phyloP scores from a whole-genome alignment of 1,139 yeast genomes.

The Scheffersomyces insectosa region DNA sequence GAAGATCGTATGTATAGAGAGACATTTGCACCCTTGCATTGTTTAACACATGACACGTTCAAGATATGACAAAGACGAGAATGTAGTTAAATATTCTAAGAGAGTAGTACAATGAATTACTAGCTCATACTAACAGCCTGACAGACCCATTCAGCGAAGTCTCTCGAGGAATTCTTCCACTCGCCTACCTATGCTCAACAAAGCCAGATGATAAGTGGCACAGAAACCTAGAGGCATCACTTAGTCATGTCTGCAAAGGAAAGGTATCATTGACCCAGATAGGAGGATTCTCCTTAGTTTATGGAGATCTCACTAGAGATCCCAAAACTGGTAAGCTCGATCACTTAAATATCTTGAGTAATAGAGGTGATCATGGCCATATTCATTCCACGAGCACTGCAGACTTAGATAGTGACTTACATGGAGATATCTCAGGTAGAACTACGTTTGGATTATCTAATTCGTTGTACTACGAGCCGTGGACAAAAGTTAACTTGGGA shows the following conservation, averaged over 20 bases:
- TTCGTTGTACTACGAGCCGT: slow-evolving; percentile 60
- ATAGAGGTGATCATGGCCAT: slow-evolving; percentile 45
- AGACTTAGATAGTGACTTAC: slow-evolving; percentile 10
- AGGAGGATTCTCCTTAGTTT: slow-evolving; percentile 84
- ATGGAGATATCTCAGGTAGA: slow-evolving; percentile 15
- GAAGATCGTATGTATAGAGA: slow-evolving; percentile 30
- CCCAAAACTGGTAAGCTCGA: slow-evolving; percentile 24
- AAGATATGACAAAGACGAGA: background rate
- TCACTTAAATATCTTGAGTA: slow-evolving; percentile 52
- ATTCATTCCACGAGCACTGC: slow-evolving; percentile 21
- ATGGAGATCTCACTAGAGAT: slow-evolving; percentile 53
- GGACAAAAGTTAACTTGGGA: slow-evolving; percentile 72
- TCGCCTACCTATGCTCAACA: slow-evolving; percentile 49
- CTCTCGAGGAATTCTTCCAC: slow-evolving; percentile 76
- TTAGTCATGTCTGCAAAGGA: slow-evolving; percentile 2
- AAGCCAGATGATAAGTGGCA: slow-evolving; percentile 51
- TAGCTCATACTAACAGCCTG: slow-evolving; percentile 9
- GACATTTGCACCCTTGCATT: background rate
- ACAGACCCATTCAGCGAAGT: slow-evolving; percentile 37
- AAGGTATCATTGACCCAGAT: slow-evolving; percentile 44
- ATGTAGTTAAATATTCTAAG: too few species aligned
- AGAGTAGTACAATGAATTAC: slow-evolving; percentile 11
- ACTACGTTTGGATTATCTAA: slow-evolving; percentile 62
- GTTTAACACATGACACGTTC: background rate
- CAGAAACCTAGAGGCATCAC: slow-evolving; percentile 23